Evolutionary conservation across 2,329 filamentous ascomycete genomes (phyloP).

Genomic region (Monosporascus sp.): DNA sequence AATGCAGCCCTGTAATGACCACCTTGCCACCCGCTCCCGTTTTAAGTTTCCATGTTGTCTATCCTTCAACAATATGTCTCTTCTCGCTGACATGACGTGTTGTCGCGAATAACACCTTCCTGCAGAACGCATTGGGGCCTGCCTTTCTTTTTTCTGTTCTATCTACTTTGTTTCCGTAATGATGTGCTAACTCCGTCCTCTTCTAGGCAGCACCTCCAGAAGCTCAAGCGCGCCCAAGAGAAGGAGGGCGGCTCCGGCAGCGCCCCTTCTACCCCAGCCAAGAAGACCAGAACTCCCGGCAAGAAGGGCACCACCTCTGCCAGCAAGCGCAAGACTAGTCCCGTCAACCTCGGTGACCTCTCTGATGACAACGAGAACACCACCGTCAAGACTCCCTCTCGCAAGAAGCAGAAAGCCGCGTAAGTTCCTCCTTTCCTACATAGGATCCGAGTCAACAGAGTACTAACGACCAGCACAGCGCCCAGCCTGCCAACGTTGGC

Average conservation of each 20-base stretch:
- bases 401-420: too few relatives aligned
- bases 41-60: not conserved
- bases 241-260: constrained; percentile 44
- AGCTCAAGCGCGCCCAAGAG: constrained; percentile 30
- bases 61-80: too few relatives aligned
- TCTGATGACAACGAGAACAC: not conserved
- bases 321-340: not conserved
- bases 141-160: not conserved
- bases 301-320: not conserved
- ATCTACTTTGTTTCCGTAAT: not conserved
- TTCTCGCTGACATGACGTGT: not conserved
- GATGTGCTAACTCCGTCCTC: constrained; percentile 7
- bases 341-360: not conserved
- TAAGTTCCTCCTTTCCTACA: too few relatives aligned
- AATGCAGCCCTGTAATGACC: constrained; percentile 34
- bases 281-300: constrained; percentile 7
- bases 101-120: not conserved
- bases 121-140: not conserved
- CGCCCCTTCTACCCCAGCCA: constrained; percentile 38
- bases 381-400: not conserved
- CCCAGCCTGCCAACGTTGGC: too few relatives aligned
- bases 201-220: constrained; percentile 40
- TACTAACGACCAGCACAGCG: too few relatives aligned
- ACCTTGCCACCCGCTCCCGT: not conserved
- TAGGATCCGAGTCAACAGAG: too few relatives aligned